phyloP scores from a whole-genome alignment of 305 asterid species.

The Fraxinus albicans region DNA sequence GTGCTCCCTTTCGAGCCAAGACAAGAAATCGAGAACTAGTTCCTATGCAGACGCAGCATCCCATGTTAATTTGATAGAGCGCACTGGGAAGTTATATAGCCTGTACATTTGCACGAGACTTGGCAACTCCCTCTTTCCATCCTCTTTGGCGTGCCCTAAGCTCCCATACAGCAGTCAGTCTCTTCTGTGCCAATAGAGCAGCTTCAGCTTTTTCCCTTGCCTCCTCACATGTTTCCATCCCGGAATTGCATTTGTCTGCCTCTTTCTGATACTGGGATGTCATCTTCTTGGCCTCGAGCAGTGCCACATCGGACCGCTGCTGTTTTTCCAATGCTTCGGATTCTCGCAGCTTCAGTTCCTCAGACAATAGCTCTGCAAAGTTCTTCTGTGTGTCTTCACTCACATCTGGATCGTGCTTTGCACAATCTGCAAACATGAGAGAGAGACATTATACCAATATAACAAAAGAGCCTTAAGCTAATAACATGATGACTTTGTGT shows the following conservation, averaged over 20 bases:
- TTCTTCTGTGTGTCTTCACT: conserved; percentile 82
- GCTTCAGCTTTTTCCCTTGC: conserved; percentile 90
- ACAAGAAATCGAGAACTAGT: not conserved
- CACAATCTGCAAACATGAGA: conserved; percentile 13
- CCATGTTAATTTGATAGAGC: not conserved
- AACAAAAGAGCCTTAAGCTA: not conserved
- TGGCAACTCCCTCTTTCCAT: conserved; percentile 71
- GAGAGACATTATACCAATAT: no score
- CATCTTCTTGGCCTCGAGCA: conserved; percentile 88
- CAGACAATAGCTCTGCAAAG: conserved; percentile 80
- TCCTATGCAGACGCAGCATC: not conserved
- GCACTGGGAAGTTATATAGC: conserved; percentile 20
- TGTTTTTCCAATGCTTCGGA: conserved; percentile 77
- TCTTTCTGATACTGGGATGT: conserved; percentile 95
- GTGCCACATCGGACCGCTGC: conserved; percentile 77
- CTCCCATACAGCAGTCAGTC: conserved; percentile 76
- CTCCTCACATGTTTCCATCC: conserved; percentile 97
- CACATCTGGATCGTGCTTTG: conserved; percentile 82
- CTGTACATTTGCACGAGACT: conserved; percentile 40
- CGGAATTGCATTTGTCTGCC: conserved; percentile 96
- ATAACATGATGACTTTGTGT: not conserved
- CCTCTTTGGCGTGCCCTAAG: conserved; percentile 83
- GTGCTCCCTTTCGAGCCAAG: not conserved
- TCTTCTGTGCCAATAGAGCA: conserved; percentile 64
- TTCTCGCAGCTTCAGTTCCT: conserved; percentile 83